Conservation (phyloP, 1,139 yeast species). For the Taiozyma sp. region DNA sequence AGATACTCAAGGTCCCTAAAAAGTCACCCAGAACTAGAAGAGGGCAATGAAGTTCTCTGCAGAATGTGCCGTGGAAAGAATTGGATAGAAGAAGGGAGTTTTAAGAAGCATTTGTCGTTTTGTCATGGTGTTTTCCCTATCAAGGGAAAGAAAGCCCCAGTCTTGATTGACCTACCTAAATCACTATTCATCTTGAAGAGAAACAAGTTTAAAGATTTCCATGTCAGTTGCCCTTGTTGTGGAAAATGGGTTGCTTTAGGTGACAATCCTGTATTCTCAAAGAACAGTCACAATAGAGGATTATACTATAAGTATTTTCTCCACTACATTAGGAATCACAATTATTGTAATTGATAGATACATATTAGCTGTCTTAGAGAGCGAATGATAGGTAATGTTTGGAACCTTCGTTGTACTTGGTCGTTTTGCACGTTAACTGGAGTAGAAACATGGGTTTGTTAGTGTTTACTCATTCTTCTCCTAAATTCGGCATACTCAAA, state of each 20-base stretch:
- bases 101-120: conserved; percentile 19
- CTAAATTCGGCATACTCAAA: conserved; percentile 21
- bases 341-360: not conserved
- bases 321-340: conserved; percentile 16
- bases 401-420: not conserved
- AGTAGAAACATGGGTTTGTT: not conserved
- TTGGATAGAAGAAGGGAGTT: conserved; percentile 17
- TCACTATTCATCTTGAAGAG: conserved; percentile 11
- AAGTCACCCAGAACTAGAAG: not conserved
- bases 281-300: conserved; percentile 9
- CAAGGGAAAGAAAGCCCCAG: conserved; percentile 1
- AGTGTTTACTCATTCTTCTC: conserved; percentile 13
- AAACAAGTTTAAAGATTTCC: conserved; percentile 7
- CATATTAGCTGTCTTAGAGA: not conserved
- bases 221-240: conserved; percentile 19
- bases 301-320: conserved; percentile 19
- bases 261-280: not conserved
- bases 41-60: conserved; percentile 19
- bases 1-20: conserved; percentile 9
- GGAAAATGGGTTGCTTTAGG: conserved; percentile 20
- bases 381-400: not conserved
- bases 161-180: conserved; percentile 18
- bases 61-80: conserved; percentile 23
- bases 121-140: conserved; percentile 23
- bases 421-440: not conserved